Percentiles rank a stretch among this genome's conserved stretches.
These are phyloP conservation scores for Diaporthe sp. DNA, from an alignment of 2,329 filamentous ascomycete genomes.

Conservation along the genomic window DNA sequence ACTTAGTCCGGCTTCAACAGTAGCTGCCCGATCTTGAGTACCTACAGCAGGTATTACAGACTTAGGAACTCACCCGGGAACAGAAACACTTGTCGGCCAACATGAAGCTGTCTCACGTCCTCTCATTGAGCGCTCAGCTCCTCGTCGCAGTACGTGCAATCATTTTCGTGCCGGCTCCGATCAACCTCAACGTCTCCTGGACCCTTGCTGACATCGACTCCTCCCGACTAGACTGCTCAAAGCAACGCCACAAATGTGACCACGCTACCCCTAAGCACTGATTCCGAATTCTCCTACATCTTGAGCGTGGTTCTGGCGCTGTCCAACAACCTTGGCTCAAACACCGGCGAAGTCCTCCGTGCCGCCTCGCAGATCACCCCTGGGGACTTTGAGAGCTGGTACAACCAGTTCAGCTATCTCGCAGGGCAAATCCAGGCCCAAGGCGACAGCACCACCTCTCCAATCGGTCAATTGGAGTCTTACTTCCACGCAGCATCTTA, in stretches of 20 bases:
- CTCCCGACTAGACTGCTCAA: background rate
- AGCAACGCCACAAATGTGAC: background rate
- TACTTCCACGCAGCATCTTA: constrained; percentile 53
- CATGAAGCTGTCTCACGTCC: background rate
- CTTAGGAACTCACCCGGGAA: too few species aligned
- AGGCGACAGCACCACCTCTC: constrained; percentile 38
- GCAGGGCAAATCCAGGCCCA: constrained; percentile 37
- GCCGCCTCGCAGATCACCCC: constrained; percentile 41
- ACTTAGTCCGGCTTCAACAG: background rate
- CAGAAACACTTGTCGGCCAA: background rate
- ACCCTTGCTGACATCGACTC: background rate
- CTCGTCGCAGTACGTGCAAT: background rate
- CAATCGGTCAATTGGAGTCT: constrained; percentile 40
- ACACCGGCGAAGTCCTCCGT: constrained; percentile 47
- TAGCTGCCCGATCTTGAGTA: too few species aligned
- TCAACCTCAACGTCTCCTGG: background rate
- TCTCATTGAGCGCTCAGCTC: background rate
- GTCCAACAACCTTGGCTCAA: constrained; percentile 39
- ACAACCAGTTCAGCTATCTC: constrained; percentile 39
- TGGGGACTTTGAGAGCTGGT: constrained; percentile 40
- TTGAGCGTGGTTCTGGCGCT: background rate
- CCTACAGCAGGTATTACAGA: too few species aligned
- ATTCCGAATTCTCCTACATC: background rate
- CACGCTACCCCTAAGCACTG: background rate
- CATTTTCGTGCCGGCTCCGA: background rate